A percentile compares a stretch with the other conserved stretches of the same genome.
These are phyloP conservation scores for Blepharisma japonicum DNA, from an alignment of 73 alveolate genomes.

Conservation along the genomic window DNA sequence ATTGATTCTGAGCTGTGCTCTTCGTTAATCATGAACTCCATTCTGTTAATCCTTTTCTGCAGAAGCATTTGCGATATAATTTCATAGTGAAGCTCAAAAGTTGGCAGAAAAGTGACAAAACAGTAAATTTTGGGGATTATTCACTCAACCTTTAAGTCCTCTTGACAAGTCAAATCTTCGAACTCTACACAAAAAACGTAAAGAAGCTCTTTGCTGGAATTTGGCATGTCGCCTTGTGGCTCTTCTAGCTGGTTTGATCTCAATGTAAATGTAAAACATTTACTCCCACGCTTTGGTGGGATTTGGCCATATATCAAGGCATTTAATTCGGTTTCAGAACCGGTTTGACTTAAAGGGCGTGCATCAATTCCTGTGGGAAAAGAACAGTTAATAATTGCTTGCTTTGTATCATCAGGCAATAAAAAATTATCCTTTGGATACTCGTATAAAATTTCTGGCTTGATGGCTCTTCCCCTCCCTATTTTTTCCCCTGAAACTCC, in stretches of 20 bases:
- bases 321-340: neutral
- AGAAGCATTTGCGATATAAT: neutral
- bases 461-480: too few species aligned
- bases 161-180: neutral
- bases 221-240: neutral
- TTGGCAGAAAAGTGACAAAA: constrained; percentile 6
- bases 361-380: constrained; percentile 1
- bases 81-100: constrained; percentile 12
- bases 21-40: neutral
- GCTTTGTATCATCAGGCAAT: too few species aligned
- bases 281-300: neutral
- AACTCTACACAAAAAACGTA: constrained; percentile 9
- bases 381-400: neutral
- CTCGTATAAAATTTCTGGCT: too few species aligned
- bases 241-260: neutral
- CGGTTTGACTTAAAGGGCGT: neutral
- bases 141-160: neutral
- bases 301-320: neutral
- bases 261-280: neutral
- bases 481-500: too few species aligned
- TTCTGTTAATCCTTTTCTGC: constrained; percentile 1
- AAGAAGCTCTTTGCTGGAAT: neutral
- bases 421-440: too few species aligned
- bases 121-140: constrained; percentile 2
- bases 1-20: neutral